phyloP scores from a whole-genome alignment of 176 grass and related monocot species.

The Cenchrus purpureus region DNA sequence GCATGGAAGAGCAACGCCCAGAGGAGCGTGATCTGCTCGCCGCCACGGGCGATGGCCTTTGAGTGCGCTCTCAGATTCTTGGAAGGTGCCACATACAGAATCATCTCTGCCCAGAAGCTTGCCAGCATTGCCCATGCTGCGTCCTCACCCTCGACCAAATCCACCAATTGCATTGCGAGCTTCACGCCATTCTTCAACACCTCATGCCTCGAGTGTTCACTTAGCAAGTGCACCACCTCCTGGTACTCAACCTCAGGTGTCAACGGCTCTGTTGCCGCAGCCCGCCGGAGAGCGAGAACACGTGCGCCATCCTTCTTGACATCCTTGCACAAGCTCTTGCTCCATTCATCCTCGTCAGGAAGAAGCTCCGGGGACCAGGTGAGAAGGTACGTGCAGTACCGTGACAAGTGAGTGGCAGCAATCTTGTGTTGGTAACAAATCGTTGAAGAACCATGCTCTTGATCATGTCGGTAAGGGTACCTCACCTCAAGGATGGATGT shows the following conservation, averaged over 20 bases:
- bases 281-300: background rate
- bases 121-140: background rate
- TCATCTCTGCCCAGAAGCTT: background rate
- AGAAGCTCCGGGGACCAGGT: background rate
- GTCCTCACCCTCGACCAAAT: background rate
- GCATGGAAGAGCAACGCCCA: slow-evolving; percentile 10
- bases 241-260: background rate
- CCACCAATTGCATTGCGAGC: background rate
- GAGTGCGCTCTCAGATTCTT: background rate
- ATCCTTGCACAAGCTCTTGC: background rate
- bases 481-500: slow-evolving; percentile 6
- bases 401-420: slow-evolving; percentile 29
- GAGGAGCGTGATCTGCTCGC: slow-evolving; percentile 24
- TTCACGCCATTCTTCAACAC: background rate
- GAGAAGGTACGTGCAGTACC: slow-evolving; percentile 19
- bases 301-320: background rate
- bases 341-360: slow-evolving; percentile 1
- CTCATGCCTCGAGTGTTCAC: background rate
- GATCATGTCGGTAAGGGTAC: background rate
- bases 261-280: fast-evolving
- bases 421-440: background rate
- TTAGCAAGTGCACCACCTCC: background rate
- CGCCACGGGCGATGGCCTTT: background rate
- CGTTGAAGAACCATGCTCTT: background rate
- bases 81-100: background rate